Evolutionary conservation across 495 filamentous ascomycete genomes (phyloP).

Genomic region (Aspergillus leporis): DNA sequence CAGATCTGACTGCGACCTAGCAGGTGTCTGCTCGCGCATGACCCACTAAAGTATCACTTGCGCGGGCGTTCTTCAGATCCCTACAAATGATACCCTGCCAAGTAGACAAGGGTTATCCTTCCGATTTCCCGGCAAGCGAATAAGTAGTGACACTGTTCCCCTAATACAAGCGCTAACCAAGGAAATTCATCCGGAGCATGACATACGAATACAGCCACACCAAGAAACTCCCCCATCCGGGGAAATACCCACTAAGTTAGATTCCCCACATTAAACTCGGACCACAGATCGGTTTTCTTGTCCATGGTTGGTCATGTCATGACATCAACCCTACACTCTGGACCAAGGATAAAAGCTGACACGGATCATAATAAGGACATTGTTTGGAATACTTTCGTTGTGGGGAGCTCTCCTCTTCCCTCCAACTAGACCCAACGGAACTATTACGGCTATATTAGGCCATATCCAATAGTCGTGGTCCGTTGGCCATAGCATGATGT

Average conservation of each 20-base stretch:
- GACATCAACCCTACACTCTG: neutral
- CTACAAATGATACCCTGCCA: neutral
- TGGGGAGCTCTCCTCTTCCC: neutral
- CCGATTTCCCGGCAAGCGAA: neutral
- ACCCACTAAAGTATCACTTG: conserved; percentile 1
- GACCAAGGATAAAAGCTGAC: neutral
- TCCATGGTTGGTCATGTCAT: neutral
- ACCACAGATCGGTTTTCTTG: neutral
- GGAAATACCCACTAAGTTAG: neutral
- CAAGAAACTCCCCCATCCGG: neutral
- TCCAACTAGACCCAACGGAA: neutral
- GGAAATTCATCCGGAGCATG: neutral
- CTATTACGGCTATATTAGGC: neutral
- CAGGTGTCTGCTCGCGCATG: neutral
- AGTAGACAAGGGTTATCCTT: neutral
- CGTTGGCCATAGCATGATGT: neutral
- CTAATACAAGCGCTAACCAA: neutral
- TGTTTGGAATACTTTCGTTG: neutral
- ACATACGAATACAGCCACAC: neutral
- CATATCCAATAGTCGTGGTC: neutral
- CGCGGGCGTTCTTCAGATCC: neutral
- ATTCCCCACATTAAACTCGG: neutral
- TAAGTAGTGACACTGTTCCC: neutral
- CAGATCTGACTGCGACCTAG: neutral
- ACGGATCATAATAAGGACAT: neutral